Evolutionary conservation across 139 green algal species (phyloP).

Genomic region (Chlamydomonas schloesseri): DNA sequence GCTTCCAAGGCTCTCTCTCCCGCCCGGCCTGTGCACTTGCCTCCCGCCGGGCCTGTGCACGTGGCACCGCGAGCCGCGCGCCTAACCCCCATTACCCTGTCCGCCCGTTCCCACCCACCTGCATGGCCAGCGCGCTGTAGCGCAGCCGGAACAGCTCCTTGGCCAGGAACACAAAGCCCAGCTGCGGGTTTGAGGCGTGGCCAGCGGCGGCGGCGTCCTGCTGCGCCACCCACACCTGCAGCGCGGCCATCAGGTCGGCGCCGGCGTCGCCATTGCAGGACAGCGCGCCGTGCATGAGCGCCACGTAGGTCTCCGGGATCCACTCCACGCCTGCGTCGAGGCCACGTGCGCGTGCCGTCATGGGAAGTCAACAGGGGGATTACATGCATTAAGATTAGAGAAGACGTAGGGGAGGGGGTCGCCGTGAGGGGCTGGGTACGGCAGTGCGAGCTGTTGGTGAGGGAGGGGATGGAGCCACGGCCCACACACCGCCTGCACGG

Average conservation of each 20-base stretch:
- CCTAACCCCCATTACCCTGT: too few relatives aligned
- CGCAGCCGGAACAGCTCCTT: conserved; percentile 35
- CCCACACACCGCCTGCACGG: too few relatives aligned
- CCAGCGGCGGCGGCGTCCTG: conserved; percentile 13
- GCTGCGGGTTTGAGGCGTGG: background rate
- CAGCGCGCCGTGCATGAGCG: conserved; percentile 31
- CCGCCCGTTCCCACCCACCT: background rate
- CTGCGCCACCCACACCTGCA: conserved; percentile 18
- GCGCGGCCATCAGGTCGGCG: conserved; percentile 27
- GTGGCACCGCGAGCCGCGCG: too few relatives aligned
- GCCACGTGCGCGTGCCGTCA: too few relatives aligned
- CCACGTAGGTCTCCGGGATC: conserved; percentile 43
- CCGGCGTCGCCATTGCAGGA: background rate
- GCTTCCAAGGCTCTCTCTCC: too few relatives aligned
- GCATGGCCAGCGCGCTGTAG: conserved; percentile 38
- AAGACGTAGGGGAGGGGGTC: background rate
- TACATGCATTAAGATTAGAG: too few relatives aligned
- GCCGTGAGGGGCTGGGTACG: too few relatives aligned
- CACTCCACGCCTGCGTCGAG: background rate
- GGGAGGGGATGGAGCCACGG: too few relatives aligned
- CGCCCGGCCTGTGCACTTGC: background rate
- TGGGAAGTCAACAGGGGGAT: too few relatives aligned
- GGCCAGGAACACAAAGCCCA: conserved; percentile 33
- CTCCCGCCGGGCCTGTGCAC: too few relatives aligned
- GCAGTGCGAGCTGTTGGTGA: background rate